A percentile compares a stretch with the other conserved stretches of the same genome.
These are phyloP conservation scores for Fraxinus anomala DNA, from an alignment of 257 asterid species.

Conservation along the genomic window DNA sequence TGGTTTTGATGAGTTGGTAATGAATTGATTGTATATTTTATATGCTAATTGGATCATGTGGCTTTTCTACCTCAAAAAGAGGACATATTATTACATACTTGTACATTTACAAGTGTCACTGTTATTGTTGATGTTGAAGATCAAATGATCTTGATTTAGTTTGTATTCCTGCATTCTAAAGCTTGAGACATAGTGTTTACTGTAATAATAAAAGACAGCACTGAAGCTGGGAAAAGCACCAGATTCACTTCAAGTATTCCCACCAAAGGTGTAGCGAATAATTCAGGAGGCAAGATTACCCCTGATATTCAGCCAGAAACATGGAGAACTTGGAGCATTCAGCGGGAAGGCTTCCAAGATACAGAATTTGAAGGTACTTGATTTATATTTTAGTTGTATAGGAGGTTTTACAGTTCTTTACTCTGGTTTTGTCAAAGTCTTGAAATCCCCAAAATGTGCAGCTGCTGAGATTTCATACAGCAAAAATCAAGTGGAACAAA, in stretches of 20 bases:
- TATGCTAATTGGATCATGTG: constrained; percentile 16
- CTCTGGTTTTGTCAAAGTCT: constrained; percentile 15
- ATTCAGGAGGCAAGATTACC: constrained; percentile 34
- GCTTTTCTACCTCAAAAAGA: not conserved
- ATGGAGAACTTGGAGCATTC: constrained; percentile 77
- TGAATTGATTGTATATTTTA: not conserved
- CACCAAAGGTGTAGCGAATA: constrained; percentile 28
- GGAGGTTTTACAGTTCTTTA: not conserved
- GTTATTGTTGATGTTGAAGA: constrained; percentile 2
- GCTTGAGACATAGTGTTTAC: constrained; percentile 33
- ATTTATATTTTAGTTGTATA: constrained; percentile 2
- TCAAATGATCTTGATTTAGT: constrained; percentile 13
- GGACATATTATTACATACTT: not conserved
- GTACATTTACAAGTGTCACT: not conserved
- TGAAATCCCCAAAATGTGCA: constrained; percentile 39
- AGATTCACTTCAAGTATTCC: constrained; percentile 28
- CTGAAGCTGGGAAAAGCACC: constrained; percentile 41
- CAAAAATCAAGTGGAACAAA: constrained; percentile 33
- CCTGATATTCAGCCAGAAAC: constrained; percentile 52
- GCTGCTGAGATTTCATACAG: constrained; percentile 74
- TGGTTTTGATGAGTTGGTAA: constrained; percentile 13
- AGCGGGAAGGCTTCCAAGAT: constrained; percentile 54
- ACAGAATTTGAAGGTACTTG: constrained; percentile 68
- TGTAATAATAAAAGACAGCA: constrained; percentile 52
- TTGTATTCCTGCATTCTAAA: constrained; percentile 31